phyloP scores from a whole-genome alignment of 257 asterid genomes.

The Rauvolfia tetraphylla region DNA sequence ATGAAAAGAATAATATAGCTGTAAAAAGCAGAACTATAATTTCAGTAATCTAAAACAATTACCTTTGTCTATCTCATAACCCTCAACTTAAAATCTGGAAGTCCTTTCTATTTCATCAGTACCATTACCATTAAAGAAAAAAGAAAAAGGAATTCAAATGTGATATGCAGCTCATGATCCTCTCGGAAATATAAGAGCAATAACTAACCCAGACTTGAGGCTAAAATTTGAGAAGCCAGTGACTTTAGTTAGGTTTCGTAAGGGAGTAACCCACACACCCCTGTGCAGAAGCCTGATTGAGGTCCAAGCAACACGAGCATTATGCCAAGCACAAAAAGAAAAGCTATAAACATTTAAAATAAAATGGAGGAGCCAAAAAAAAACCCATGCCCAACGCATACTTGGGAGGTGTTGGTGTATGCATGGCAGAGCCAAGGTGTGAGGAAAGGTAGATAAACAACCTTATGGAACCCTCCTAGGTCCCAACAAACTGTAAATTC shows the following conservation, averaged over 20 bases:
- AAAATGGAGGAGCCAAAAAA: neutral
- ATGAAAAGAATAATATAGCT: neutral
- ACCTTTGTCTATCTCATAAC: neutral
- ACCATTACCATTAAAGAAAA: neutral
- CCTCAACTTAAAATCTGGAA: neutral
- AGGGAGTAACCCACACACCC: neutral
- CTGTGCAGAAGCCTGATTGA: neutral
- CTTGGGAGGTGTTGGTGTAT: neutral
- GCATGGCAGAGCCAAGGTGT: neutral
- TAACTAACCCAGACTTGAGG: neutral
- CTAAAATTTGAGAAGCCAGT: neutral
- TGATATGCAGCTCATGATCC: neutral
- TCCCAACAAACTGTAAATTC: neutral
- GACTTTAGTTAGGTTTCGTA: neutral
- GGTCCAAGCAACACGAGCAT: neutral
- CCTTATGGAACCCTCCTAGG: neutral
- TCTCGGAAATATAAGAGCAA: neutral
- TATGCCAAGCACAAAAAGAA: neutral
- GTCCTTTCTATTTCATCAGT: neutral
- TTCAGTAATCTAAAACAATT: neutral
- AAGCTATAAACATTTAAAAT: neutral
- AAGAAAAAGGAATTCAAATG: neutral
- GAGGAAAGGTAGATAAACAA: neutral
- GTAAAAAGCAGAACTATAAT: constrained; percentile 2
- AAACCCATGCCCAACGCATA: neutral